A percentile compares a stretch with the other conserved stretches of the same genome.
phyloP scores from a whole-genome alignment of 768 basidiomycete genomes.

The Mycena olivaceomarginata region DNA sequence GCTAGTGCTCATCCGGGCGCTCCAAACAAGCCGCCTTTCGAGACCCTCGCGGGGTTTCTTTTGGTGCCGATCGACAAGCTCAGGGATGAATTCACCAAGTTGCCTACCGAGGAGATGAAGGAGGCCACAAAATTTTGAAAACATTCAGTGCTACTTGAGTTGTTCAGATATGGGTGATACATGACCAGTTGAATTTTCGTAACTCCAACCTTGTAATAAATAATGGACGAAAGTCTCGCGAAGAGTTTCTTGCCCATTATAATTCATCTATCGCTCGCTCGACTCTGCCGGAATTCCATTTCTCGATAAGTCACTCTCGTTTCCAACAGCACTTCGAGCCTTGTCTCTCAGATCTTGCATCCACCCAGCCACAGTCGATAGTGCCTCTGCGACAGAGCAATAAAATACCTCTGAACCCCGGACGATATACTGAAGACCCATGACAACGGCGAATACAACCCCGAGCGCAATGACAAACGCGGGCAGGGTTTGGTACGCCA shows the following conservation, averaged over 20 bases:
- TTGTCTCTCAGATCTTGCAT: neutral
- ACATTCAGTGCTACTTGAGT: neutral
- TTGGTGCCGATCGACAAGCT: constrained; percentile 76
- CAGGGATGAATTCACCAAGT: constrained; percentile 72
- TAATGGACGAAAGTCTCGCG: neutral
- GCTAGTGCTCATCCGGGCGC: constrained; percentile 70
- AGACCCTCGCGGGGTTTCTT: constrained; percentile 75
- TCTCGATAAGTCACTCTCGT: neutral
- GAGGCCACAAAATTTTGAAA: constrained; percentile 45
- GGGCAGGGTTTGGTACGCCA: neutral
- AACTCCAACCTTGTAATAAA: neutral
- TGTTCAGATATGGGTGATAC: neutral
- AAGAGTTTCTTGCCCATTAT: too few relatives aligned
- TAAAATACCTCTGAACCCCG: neutral
- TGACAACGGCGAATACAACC: neutral
- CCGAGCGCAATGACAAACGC: neutral
- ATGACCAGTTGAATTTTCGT: neutral
- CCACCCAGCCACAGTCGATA: neutral
- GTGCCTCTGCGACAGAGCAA: neutral
- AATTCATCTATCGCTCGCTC: neutral
- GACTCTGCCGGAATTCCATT: neutral
- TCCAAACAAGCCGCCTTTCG: constrained; percentile 76
- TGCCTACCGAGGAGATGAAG: constrained; percentile 75
- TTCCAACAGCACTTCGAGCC: neutral
- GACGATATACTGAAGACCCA: neutral